A percentile compares a stretch with the other conserved stretches of the same genome.
These are phyloP conservation scores for Candida easanensis DNA, from an alignment of 805 yeast species.

Conservation along the genomic window DNA sequence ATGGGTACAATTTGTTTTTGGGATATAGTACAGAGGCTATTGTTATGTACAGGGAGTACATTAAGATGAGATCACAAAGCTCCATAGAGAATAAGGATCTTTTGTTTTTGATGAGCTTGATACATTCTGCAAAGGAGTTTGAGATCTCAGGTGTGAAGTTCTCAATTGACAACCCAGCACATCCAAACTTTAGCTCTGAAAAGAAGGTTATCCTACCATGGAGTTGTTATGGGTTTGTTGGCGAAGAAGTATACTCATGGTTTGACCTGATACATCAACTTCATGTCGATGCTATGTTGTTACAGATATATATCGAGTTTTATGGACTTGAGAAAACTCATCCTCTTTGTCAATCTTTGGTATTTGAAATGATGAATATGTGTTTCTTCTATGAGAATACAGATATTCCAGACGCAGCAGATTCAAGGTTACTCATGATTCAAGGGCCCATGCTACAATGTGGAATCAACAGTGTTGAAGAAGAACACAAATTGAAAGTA, in stretches of 20 bases:
- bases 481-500: constrained; percentile 11
- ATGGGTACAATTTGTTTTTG: constrained; percentile 28
- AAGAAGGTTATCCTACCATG: constrained; percentile 14
- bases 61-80: constrained; percentile 15
- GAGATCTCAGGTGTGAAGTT: constrained; percentile 22
- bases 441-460: constrained; percentile 24
- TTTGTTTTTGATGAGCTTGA: constrained; percentile 23
- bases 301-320: constrained; percentile 33
- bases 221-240: constrained; percentile 23
- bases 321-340: constrained; percentile 31
- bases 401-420: constrained; percentile 11
- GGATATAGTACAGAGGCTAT: constrained; percentile 30
- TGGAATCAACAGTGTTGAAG: constrained; percentile 20
- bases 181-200: constrained; percentile 16
- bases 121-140: constrained; percentile 28
- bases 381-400: constrained; percentile 18
- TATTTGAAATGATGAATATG: constrained; percentile 17
- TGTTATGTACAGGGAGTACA: constrained; percentile 25
- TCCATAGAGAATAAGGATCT: constrained; percentile 21
- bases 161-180: constrained; percentile 16
- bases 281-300: constrained; percentile 35
- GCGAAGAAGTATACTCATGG: constrained; percentile 22
- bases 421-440: constrained; percentile 23
- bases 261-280: constrained; percentile 30
- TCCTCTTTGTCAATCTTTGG: constrained; percentile 17